Evolutionary conservation across 208 protist genomes (phyloP).

Genomic region (Leishmania tropica): DNA sequence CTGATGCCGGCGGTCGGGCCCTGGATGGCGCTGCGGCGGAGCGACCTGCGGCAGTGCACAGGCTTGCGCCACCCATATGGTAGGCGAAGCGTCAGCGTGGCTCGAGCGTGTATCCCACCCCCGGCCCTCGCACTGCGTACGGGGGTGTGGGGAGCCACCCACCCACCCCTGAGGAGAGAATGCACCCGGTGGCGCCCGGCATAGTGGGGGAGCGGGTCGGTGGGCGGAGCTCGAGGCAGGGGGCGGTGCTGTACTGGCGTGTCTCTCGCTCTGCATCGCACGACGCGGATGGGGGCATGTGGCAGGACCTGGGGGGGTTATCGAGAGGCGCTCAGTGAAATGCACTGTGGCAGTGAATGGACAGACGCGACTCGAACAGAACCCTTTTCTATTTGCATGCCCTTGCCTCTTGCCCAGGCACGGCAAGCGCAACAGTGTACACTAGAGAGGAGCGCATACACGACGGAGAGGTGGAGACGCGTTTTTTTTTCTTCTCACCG

Average conservation of each 20-base stretch:
- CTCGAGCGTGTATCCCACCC: background rate
- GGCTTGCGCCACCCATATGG: background rate
- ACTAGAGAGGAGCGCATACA: background rate
- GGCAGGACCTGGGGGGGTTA: too few species aligned
- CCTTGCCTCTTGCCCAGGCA: background rate
- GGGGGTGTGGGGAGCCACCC: background rate
- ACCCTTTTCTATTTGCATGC: background rate
- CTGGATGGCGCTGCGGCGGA: background rate
- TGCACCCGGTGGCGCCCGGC: background rate
- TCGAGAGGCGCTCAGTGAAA: too few species aligned
- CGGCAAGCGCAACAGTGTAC: background rate
- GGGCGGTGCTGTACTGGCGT: too few species aligned
- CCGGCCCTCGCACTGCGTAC: background rate
- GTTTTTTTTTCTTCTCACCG: background rate
- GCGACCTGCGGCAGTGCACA: background rate
- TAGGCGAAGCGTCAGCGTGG: background rate
- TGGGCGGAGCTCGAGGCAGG: too few species aligned
- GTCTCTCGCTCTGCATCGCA: too few species aligned
- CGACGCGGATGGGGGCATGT: too few species aligned
- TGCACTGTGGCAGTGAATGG: background rate
- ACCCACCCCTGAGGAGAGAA: background rate
- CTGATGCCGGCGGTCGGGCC: too few species aligned
- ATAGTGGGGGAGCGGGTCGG: background rate
- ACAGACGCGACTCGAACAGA: background rate
- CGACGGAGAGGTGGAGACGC: background rate